Percentiles rank a stretch among this genome's conserved stretches.
Conservation (phyloP, 805 yeast species). For the Saccharomycopsis synnaedendra region DNA sequence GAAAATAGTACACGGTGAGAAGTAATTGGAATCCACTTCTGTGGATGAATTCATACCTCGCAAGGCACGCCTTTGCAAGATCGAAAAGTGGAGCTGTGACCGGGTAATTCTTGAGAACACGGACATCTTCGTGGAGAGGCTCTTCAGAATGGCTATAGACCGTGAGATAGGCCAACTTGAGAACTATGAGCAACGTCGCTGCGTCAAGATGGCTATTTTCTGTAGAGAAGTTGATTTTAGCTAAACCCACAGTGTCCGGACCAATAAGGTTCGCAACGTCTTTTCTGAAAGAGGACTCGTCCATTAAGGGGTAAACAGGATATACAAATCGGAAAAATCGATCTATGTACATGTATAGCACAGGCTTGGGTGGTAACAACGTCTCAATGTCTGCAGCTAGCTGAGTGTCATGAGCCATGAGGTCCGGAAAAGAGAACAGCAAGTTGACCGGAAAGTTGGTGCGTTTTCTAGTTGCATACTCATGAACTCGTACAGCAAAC, state of each 20-base stretch:
- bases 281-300: conserved; percentile 22
- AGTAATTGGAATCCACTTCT: conserved; percentile 30
- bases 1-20: conserved; percentile 30
- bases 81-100: conserved; percentile 28
- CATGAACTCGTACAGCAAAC: no score
- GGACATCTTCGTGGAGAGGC: conserved; percentile 18
- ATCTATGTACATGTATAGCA: conserved; percentile 32
- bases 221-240: conserved; percentile 23
- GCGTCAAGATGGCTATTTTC: conserved; percentile 34
- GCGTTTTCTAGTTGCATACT: no score
- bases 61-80: conserved; percentile 29
- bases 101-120: conserved; percentile 27
- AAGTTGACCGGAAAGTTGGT: no score
- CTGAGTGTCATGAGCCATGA: background rate
- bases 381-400: conserved; percentile 20
- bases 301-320: conserved; percentile 37
- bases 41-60: conserved; percentile 28
- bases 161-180: conserved; percentile 32
- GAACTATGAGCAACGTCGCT: conserved; percentile 32
- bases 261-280: conserved; percentile 23
- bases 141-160: conserved; percentile 16
- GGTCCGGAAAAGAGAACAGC: no score
- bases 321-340: conserved; percentile 33
- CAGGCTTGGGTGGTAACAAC: conserved; percentile 31
- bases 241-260: conserved; percentile 14